Percentiles rank a stretch among this genome's conserved stretches.
Conservation (phyloP, 139 green algal genomes). For the Edaphochlamys debaryana region DNA sequence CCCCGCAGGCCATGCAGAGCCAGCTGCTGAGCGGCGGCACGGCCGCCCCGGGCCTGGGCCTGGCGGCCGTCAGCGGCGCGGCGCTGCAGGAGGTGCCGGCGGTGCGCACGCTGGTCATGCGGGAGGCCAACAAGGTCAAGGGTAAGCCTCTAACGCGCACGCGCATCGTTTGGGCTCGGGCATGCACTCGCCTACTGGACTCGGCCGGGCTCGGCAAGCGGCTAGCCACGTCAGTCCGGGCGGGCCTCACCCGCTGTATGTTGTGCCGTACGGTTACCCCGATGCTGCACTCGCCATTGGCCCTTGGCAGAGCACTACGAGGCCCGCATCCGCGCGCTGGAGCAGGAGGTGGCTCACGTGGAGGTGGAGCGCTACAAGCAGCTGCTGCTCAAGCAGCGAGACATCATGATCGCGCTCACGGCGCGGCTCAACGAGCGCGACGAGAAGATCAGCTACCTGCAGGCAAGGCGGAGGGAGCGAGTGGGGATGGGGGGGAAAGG, state of each 20-base stretch:
- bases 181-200: too few species aligned
- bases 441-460: slow-evolving; percentile 88
- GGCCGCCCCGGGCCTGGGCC: too few species aligned
- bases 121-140: slow-evolving; percentile 63
- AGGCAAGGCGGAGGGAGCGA: slow-evolving; percentile 61
- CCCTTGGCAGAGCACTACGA: slow-evolving; percentile 92
- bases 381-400: slow-evolving; percentile 95
- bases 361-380: slow-evolving; percentile 91
- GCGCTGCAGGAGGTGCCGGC: slow-evolving; percentile 78
- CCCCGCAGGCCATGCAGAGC: slow-evolving; percentile 78
- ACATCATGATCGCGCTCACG: slow-evolving; percentile 99
- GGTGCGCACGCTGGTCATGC: slow-evolving; percentile 79
- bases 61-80: slow-evolving; percentile 30
- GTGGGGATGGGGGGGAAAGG: not conserved
- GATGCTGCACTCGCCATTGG: too few species aligned
- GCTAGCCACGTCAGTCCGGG: too few species aligned
- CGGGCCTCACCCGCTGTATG: too few species aligned
- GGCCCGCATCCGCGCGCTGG: slow-evolving; percentile 80
- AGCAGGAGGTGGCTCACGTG: slow-evolving; percentile 76
- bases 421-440: slow-evolving; percentile 92
- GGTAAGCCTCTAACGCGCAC: too few species aligned
- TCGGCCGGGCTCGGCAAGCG: too few species aligned
- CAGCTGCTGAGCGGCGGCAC: slow-evolving; percentile 87
- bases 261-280: too few species aligned
- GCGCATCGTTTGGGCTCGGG: too few species aligned